Evolutionary conservation across 345 rosid genomes (phyloP).

Genomic region (Firmiana major): DNA sequence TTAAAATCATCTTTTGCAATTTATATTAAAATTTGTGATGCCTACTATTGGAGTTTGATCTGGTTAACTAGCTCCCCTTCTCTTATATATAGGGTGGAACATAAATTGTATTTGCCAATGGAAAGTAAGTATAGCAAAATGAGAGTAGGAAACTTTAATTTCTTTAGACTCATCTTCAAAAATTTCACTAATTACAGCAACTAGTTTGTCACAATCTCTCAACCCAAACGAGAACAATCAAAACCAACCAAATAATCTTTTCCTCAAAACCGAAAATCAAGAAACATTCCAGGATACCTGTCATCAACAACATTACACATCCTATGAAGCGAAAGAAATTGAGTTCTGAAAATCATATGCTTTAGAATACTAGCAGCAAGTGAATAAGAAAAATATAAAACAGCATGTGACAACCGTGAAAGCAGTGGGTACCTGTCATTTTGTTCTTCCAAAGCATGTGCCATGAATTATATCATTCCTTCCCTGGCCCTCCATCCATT

Average conservation of each 20-base stretch:
- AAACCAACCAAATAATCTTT: neutral
- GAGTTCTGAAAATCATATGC: neutral
- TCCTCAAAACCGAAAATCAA: neutral
- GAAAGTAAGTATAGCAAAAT: neutral
- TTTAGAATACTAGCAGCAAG: neutral
- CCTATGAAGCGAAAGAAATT: neutral
- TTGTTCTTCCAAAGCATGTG: conserved; percentile 29
- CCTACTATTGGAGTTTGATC: neutral
- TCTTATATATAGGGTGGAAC: neutral
- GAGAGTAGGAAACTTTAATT: neutral
- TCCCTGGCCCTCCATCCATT: neutral
- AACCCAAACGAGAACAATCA: conserved; percentile 4
- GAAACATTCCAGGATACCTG: neutral
- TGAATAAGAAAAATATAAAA: neutral
- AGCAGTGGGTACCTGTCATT: conserved; percentile 28
- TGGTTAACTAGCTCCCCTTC: neutral
- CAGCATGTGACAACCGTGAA: neutral
- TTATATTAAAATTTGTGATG: neutral
- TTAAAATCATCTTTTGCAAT: neutral
- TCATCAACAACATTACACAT: neutral
- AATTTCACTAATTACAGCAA: neutral
- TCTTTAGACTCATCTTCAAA: neutral
- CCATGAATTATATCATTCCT: conserved; percentile 2
- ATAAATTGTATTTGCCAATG: neutral
- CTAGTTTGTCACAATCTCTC: neutral